These are phyloP conservation scores for Exophiala oligosperma DNA, from an alignment of 2,329 filamentous ascomycete genomes.

Conservation along the genomic window DNA sequence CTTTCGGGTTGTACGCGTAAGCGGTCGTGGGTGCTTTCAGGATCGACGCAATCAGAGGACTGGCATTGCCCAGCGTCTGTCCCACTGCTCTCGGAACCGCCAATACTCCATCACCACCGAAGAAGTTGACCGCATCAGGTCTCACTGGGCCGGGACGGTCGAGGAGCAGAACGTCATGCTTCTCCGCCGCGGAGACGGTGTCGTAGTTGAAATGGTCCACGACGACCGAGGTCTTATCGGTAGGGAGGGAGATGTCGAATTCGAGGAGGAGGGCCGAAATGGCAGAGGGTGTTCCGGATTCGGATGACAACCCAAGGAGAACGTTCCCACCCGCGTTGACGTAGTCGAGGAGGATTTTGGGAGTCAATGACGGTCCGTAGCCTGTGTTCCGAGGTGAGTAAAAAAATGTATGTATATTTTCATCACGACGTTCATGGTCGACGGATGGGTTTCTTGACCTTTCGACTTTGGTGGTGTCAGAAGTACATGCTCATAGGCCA, in stretches of 20 bases:
- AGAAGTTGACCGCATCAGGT: slow-evolving; percentile 73
- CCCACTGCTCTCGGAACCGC: slow-evolving; percentile 81
- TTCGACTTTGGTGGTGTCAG: slow-evolving; percentile 89
- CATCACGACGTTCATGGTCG: slow-evolving; percentile 34
- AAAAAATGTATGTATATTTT: slow-evolving; percentile 12
- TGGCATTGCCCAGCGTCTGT: slow-evolving; percentile 74
- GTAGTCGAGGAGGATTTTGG: slow-evolving; percentile 84
- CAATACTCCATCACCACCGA: slow-evolving; percentile 67
- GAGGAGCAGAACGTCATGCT: slow-evolving; percentile 85
- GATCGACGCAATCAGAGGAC: slow-evolving; percentile 76
- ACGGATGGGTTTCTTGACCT: slow-evolving; percentile 51
- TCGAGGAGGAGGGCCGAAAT: slow-evolving; percentile 79
- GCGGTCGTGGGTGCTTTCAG: slow-evolving; percentile 79
- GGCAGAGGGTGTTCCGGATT: slow-evolving; percentile 67
- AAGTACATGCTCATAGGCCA: slow-evolving; percentile 86
- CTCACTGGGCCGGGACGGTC: slow-evolving; percentile 66
- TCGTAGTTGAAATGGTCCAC: slow-evolving; percentile 98
- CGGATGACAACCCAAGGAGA: slow-evolving; percentile 77
- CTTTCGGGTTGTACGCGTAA: slow-evolving; percentile 93
- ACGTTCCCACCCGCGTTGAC: slow-evolving; percentile 90
- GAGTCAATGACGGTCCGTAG: slow-evolving; percentile 83
- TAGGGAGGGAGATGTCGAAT: slow-evolving; percentile 83
- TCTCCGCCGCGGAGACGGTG: slow-evolving; percentile 69
- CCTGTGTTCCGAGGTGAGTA: slow-evolving; percentile 48
- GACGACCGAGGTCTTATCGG: slow-evolving; percentile 79